Evolutionary conservation across 2,329 filamentous ascomycete genomes (phyloP), one percentile per base, ranked within the genome.

Genomic region (Magnaporthiopsis incrustans): DNA sequence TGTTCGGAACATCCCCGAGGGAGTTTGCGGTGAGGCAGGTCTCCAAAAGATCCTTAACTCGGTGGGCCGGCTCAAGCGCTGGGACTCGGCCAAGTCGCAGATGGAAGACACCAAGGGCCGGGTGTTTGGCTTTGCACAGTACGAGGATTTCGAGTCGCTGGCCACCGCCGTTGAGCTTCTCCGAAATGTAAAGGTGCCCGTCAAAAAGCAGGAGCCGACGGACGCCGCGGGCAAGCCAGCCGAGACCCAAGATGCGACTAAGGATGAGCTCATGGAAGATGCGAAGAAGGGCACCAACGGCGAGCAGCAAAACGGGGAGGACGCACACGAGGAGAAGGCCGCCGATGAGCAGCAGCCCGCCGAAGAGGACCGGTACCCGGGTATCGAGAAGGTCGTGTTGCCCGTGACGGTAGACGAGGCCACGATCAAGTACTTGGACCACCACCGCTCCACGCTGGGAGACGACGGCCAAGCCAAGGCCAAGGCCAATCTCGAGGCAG

Each of bases 51-150:
- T 99, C 53, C 78, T 99, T 58, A 79, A 84, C 59, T 84, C 88
- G n/a, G 89, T 90, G 0, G 93, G 93, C 57, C 87, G 83, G 72
- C 77, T 99, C 67, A 86, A 90, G 67, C 88, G 92, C 70, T 99
- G 93, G 92, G 92, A 93, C 67, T 82, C 91, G 66, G 89, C 87
- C 44, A 86, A 85, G 61, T 82, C 80, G 22, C 77, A 81, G 44
- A 72, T 79, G 22, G 73, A 79, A n/a, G 88, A 92, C 68, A 86
- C 90, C 68, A 95, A 94, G 77, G 87, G 88, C 64, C 88, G 89
- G 76, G 89, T 88, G 67, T 98, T 98, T 79, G 95, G 94, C 18
- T 98, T 99, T 77, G 95, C 94, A 66, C 90, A 97, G 76, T 99
- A 90, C 75, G 94, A 97, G 67, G 93, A 98, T 74, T 87, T 89